These are phyloP conservation scores for Daldinia sp. DNA, from an alignment of 2,329 filamentous ascomycete genomes.

Conservation along the genomic window DNA sequence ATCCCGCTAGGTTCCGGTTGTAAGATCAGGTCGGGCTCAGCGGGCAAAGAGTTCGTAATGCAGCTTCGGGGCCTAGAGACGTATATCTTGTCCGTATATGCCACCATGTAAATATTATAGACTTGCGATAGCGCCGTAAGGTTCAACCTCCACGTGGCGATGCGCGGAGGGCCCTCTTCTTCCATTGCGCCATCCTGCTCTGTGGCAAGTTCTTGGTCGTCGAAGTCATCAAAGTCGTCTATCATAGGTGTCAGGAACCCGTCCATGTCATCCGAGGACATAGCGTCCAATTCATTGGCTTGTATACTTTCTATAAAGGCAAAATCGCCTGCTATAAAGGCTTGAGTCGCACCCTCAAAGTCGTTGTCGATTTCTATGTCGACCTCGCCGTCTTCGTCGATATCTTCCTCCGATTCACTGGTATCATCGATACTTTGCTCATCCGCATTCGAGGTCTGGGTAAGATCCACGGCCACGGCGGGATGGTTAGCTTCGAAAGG, in stretches of 20 bases:
- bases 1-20: slow-evolving; percentile 53
- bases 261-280: neutral
- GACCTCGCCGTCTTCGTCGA: neutral
- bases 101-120: slow-evolving; percentile 70
- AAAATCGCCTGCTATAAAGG: neutral
- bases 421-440: slow-evolving; percentile 4
- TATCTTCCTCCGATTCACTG: slow-evolving; percentile 5
- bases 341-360: neutral
- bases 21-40: slow-evolving; percentile 60
- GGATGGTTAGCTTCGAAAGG: slow-evolving; percentile 26
- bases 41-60: slow-evolving; percentile 57
- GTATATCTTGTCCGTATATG: slow-evolving; percentile 64
- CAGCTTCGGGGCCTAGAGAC: slow-evolving; percentile 61
- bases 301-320: neutral
- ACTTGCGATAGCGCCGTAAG: slow-evolving; percentile 65
- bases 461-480: slow-evolving; percentile 12
- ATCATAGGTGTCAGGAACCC: neutral
- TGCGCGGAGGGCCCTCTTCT: slow-evolving; percentile 34
- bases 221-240: slow-evolving; percentile 2
- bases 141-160: slow-evolving; percentile 59
- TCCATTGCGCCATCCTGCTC: slow-evolving; percentile 14
- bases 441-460: slow-evolving; percentile 30
- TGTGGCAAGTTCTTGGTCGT: slow-evolving; percentile 1
- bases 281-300: neutral
- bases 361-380: neutral